Percentiles rank a stretch among this genome's conserved stretches.
These are phyloP conservation scores for Colletotrichum noveboracense DNA, from an alignment of 2,329 filamentous ascomycete species.

Conservation along the genomic window DNA sequence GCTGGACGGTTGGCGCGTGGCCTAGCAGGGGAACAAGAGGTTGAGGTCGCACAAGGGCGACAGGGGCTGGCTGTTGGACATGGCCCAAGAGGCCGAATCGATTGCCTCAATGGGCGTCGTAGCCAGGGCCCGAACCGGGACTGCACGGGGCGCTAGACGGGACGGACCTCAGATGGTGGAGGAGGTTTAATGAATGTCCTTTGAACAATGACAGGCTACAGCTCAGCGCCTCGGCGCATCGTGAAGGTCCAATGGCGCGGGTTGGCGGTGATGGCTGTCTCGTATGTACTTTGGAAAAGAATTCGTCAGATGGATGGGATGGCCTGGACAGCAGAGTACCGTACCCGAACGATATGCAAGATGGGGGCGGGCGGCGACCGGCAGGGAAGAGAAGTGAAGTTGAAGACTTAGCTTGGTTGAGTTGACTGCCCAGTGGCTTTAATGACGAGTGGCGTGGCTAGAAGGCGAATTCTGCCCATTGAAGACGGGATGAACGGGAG, in stretches of 20 bases:
- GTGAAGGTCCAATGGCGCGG: neutral
- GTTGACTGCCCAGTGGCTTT: neutral
- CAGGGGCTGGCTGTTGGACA: neutral
- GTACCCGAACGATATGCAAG: neutral
- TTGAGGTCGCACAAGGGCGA: neutral
- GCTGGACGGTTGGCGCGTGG: neutral
- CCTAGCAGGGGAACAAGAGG: neutral
- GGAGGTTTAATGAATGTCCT: neutral
- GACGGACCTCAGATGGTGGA: neutral
- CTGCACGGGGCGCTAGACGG: neutral
- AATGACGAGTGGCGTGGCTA: neutral
- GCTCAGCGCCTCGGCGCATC: neutral
- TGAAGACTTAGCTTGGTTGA: neutral
- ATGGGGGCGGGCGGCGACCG: neutral
- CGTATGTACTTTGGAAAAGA: neutral
- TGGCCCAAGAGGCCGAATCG: neutral
- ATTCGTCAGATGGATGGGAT: neutral
- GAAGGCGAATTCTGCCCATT: neutral
- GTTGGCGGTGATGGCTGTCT: neutral
- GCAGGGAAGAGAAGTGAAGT: neutral
- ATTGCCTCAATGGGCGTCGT: neutral
- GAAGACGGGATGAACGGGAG: neutral
- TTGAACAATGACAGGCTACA: neutral
- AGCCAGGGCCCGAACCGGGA: neutral
- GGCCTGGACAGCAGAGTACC: neutral